Conservation (phyloP, 2,329 filamentous ascomycete genomes). For the Phialocephala subalpina region DNA sequence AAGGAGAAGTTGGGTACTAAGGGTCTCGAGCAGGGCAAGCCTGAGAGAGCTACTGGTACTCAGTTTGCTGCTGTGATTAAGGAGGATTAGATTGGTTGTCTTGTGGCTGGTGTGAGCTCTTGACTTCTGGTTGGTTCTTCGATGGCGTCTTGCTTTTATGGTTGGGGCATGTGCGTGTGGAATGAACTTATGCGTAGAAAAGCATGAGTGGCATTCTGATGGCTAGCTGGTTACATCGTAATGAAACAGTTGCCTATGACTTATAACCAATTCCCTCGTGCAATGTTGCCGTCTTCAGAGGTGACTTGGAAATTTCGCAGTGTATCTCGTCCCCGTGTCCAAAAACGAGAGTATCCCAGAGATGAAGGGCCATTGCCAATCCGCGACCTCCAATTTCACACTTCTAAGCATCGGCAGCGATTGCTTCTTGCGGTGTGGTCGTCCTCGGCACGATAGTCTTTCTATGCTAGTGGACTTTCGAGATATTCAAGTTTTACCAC, state of each 20-base stretch:
- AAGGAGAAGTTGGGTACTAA: constrained; percentile 84
- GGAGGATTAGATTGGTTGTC: constrained; percentile 54
- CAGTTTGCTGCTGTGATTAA: constrained; percentile 52
- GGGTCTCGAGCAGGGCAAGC: constrained; percentile 70
- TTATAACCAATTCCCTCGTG: neutral
- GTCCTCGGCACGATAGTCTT: too few relatives aligned
- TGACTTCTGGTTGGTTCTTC: constrained; percentile 28
- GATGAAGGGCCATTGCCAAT: too few relatives aligned
- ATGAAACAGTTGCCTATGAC: constrained; percentile 15
- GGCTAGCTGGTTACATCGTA: constrained; percentile 4
- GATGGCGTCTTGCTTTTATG: constrained; percentile 16
- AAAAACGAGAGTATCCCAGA: too few relatives aligned
- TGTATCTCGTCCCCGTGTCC: too few relatives aligned
- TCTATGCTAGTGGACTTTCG: too few relatives aligned
- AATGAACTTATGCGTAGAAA: neutral
- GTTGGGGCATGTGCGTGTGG: neutral
- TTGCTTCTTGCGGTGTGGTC: too few relatives aligned
- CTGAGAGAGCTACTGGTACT: constrained; percentile 47
- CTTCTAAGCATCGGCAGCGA: too few relatives aligned
- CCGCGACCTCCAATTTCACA: too few relatives aligned
- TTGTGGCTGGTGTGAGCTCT: constrained; percentile 20
- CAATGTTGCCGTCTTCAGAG: neutral
- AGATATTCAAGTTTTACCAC: too few relatives aligned
- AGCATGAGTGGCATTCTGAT: constrained; percentile 20
- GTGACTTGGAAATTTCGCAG: too few relatives aligned